Base-by-base conservation (phyloP, 495 filamentous ascomycete genomes). In the Aspergillus panamensis region DNA sequence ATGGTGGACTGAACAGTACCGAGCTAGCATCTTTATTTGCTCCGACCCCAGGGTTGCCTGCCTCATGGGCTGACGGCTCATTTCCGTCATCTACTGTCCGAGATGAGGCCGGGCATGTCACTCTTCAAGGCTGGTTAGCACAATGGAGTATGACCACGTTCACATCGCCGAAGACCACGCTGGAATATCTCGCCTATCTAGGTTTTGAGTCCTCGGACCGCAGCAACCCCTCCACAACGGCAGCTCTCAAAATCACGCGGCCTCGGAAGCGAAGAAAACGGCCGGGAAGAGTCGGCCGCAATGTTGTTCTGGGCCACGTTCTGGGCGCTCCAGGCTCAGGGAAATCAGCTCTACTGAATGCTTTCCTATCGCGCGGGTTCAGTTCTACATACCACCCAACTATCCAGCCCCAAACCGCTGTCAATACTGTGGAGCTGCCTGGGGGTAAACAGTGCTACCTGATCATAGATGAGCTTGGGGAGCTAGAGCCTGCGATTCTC, bases 101-200 rank as follows among this genome's bases (percentile, higher is more conserved):
- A 35, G 97, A 96, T 68, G 94, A 98, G 73, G 90, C 91, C 9
- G 92, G 93, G 1, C 83, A 97, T 71, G 92, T 98, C 60, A 98
- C 94, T 3, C 80, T 97, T 2, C 94, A 98, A 71, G 94, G 94
- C 5, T 98, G 94, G 94, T 82, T 98, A 16, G 95, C 94, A 5
- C 94, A 98, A 62, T 98, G 94, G 94, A 96, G 91, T 71, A 98
- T 98, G 94, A 98, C 95, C 0, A 98, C 94, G 2, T 98, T 97
- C 64, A 82, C 92, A 49, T 91, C 94, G 31, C 93, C 95, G 14
- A 93, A 91, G 67, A 97, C 91, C 0, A 97, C 94, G 0, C 76
- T 98, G 2, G 90, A 93, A 59, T 98, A 98, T 66, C 82, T 98
- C 9, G 95, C 94, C 7, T 97, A 96, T 64, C 83, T 98, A 2